Percentiles rank a stretch among this genome's conserved stretches.
Evolutionary conservation across 1,139 yeast species (phyloP).

Genomic region (Hyphopichia fennica): DNA sequence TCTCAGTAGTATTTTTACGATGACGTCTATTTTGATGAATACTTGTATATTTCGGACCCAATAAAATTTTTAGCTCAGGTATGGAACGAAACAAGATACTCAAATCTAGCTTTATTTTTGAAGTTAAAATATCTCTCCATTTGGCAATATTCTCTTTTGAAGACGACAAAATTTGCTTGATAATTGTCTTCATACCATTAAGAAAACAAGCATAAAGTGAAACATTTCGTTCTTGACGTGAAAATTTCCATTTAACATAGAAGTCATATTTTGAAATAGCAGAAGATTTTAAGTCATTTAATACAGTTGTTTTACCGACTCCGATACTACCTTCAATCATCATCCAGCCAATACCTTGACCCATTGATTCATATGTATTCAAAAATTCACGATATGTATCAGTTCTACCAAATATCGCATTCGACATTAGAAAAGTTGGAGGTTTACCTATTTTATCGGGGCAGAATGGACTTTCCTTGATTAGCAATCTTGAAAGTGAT

Average conservation of each 20-base stretch:
- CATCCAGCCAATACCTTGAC: conserved; percentile 26
- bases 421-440: conserved; percentile 26
- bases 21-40: conserved; percentile 11
- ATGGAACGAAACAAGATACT: conserved; percentile 41
- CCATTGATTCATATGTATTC: conserved; percentile 21
- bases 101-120: conserved; percentile 44
- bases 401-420: conserved; percentile 37
- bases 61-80: conserved; percentile 45
- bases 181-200: conserved; percentile 38
- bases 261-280: conserved; percentile 38
- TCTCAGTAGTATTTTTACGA: not conserved
- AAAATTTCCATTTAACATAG: conserved; percentile 45
- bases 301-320: conserved; percentile 46
- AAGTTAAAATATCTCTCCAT: conserved; percentile 45
- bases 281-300: conserved; percentile 40
- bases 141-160: conserved; percentile 34
- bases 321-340: conserved; percentile 49
- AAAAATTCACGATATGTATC: conserved; percentile 26
- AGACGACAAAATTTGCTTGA: conserved; percentile 45
- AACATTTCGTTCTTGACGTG: conserved; percentile 27
- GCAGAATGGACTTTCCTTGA: not conserved
- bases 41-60: conserved; percentile 44
- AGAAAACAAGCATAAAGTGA: conserved; percentile 27
- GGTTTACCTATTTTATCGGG: conserved; percentile 6
- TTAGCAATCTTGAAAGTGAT: not conserved